Base-by-base conservation (phyloP, 129 eudicot species). In the Lactuca saligna region DNA sequence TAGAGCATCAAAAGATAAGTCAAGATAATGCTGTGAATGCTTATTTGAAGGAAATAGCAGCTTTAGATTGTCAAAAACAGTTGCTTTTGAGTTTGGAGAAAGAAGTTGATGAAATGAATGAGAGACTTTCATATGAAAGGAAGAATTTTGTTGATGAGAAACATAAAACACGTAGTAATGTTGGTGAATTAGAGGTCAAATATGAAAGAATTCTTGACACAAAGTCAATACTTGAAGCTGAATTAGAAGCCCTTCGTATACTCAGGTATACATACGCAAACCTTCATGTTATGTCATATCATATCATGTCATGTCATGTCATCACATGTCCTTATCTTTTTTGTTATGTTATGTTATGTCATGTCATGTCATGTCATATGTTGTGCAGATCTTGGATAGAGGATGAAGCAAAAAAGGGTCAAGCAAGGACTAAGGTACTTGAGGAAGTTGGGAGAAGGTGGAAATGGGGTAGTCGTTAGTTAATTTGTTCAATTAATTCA, bases 161-260 rank as follows among this genome's bases (percentile, higher is more conserved):
- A 69, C 70, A 49, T 54, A 70, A 56, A 38, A 17, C 83, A 62
- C 73, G 34, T 25, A 41, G 51, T 54, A 48, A 10, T 17, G 62
- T 59, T 11, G 37, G 41, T 70, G 92, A 87, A 31, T 58, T 83
- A 51, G 76, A 83, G 76, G 72, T 41, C 8, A 87, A 85, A 66
- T 71, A 76, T 70, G 99, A 87, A 71, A 85, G 69, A 32, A 8
- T 89, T 65, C 75, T 87, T 78, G 92, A 87, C 81, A 61, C 65
- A 54, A 93, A 83, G 70, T 85, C 89, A 4, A 71, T 89, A 65
- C 79, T 93, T 32, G 90, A 89, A 76, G 97, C 99, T 75, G 97
- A 93, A 85, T 61, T 89, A 69, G 99, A 93, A 83, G 97, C 96
- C 58, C 76, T 93, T 56, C 97, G 93, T 62, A 89, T 86, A 69